Base-by-base conservation (phyloP, 2,329 filamentous ascomycete species). In the Epichloe bromicola region DNA sequence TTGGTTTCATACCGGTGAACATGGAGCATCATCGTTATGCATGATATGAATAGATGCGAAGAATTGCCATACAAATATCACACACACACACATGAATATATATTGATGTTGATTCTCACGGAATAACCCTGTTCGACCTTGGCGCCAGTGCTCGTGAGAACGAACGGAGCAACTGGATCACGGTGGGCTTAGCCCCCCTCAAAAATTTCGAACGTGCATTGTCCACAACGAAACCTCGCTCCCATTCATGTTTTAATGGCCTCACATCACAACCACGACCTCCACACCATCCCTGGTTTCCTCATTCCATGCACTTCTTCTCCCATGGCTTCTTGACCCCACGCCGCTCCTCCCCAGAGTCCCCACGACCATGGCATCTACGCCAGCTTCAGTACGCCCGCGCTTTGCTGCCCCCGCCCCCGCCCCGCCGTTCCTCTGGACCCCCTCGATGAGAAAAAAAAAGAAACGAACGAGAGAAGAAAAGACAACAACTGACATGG, bases 11-110 rank as follows among this genome's bases (percentile, higher is more conserved):
- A 15, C 40, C 15, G 26, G 37, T 38, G 50, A 46, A 54, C 51
- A 51, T 42, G 20, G 34, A 46, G 39, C 49, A 53, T 48, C 30
- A 11, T n/a, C 20, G 34, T 34, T 23, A 53, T 51, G 46, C 49
- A 51, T 44, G 41, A 51, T 34, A 36, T 23, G 52, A 40, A 19
- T 46, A 23, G 33, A 46, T 46, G 7, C 19, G 20, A 33, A 48
- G 4, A 41, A 41, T 5, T 5, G 10, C 6, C 14, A n/a, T 8
- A 23, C 20, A 30, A 30, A 30, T 1, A 30, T 30, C 5, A 3
- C 26, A 26, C 26, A 10, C 26, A 30, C 26, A 30, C 26, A 26
- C 6, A 30, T 10, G 19, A 19, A 30, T 30, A 11, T 30, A 30
- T 30, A 30, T 30, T 30, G 8, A 4, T 30, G 30, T 11, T 11